phyloP scores from a whole-genome alignment of 345 rosid genomes.

The Populus pruinosa region DNA sequence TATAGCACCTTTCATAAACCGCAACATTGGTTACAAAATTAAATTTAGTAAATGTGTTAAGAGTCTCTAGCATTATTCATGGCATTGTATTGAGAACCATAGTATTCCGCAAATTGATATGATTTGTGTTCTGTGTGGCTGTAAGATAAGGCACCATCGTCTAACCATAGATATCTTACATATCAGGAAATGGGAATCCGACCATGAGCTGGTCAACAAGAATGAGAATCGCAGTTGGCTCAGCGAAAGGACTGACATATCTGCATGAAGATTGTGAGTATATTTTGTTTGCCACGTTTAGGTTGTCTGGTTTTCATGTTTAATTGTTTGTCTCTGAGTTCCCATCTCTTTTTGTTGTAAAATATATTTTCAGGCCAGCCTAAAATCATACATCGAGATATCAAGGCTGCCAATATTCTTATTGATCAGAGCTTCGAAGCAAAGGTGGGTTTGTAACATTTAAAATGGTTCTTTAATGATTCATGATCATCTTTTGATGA shows the following conservation, averaged over 20 bases:
- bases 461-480: neutral
- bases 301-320: neutral
- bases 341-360: neutral
- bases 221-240: slow-evolving; percentile 19
- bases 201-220: slow-evolving; percentile 20
- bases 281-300: neutral
- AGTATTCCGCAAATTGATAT: slow-evolving; percentile 2
- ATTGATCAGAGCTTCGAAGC: slow-evolving; percentile 28
- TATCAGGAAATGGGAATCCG: slow-evolving; percentile 56
- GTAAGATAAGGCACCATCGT: slow-evolving; percentile 4
- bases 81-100: neutral
- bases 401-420: slow-evolving; percentile 31
- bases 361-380: slow-evolving; percentile 20
- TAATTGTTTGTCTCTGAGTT: neutral
- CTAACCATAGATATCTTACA: neutral
- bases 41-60: too few relatives aligned
- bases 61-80: too few relatives aligned
- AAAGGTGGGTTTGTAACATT: slow-evolving; percentile 12
- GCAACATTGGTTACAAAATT: too few relatives aligned
- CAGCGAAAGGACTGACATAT: slow-evolving; percentile 25
- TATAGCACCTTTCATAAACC: too few relatives aligned
- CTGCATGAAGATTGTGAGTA: slow-evolving; percentile 28
- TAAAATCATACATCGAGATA: slow-evolving; percentile 31
- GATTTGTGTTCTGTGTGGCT: slow-evolving; percentile 1
- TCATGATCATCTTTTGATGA: neutral